These are phyloP conservation scores for Turnera subulata DNA, from an alignment of 345 rosid species.

Conservation along the genomic window DNA sequence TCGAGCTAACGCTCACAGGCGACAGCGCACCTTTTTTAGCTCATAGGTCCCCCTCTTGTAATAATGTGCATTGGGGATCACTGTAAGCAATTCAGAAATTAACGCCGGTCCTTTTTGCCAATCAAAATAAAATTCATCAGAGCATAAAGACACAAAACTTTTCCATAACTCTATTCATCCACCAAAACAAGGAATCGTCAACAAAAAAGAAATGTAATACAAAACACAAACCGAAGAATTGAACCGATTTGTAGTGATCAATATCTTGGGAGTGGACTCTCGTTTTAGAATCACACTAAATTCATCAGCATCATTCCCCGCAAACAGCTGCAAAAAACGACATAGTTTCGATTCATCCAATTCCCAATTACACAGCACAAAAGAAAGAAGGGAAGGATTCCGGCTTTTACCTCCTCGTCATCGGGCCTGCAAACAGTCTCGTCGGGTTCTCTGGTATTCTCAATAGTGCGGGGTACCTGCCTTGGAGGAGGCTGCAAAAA, in stretches of 20 bases:
- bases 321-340: constrained; percentile 53
- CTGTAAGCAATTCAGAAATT: constrained; percentile 63
- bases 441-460: constrained; percentile 85
- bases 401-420: constrained; percentile 72
- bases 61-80: constrained; percentile 83
- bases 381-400: not conserved
- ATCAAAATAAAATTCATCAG: constrained; percentile 8
- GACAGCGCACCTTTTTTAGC: constrained; percentile 86
- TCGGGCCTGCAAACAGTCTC: constrained; percentile 90
- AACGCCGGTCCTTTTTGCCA: constrained; percentile 90
- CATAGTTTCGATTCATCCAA: not conserved
- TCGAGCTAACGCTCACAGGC: too few relatives aligned
- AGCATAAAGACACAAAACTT: not conserved
- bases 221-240: constrained; percentile 74
- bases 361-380: not conserved
- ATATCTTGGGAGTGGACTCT: constrained; percentile 54
- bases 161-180: not conserved
- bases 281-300: constrained; percentile 60
- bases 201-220: not conserved
- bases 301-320: constrained; percentile 85
- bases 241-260: constrained; percentile 91
- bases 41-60: constrained; percentile 84
- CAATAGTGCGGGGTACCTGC: constrained; percentile 72
- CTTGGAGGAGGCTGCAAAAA: constrained; percentile 62
- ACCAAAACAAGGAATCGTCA: too few relatives aligned